Evolutionary conservation across 164 flowering plant genomes (phyloP), one percentile per base, ranked within the genome.

Genomic region (Macadamia integrifolia): DNA sequence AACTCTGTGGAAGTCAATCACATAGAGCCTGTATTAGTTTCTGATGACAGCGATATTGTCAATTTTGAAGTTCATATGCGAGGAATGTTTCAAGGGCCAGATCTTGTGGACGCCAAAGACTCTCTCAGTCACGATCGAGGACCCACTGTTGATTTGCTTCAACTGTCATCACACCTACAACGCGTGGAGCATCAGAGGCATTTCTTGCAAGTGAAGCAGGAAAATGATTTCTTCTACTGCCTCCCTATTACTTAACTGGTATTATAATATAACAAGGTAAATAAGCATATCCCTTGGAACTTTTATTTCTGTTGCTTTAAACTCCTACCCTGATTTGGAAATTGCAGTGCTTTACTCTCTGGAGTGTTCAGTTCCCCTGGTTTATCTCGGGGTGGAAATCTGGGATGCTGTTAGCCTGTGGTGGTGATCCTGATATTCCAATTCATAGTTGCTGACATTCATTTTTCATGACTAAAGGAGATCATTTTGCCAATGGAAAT

Each of bases 151-250:
- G 77, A 80, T 76, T 67, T 85, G 78, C 81, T 86, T 62, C 87
- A 81, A 30, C 62, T 86, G 64, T 86, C 87, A 3, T 83, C 88
- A 18, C 87, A 81, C 63, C 88, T 88, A 67, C 90, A 83, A 64
- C 80, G 78, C 42, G 85, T 75, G 58, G 87, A 86, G 62, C 76
- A 66, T 58, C 84, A 82, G 53, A 81, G 78, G 62, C 78, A 79
- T 43, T 72, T 77, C 48, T 50, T 69, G 69, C 80, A 77, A 55
- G 76, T 67, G 61, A 82, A 80, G 72, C 77, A 72, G 43, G 86
- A 78, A 61, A 83, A 73, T 48, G 80, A 78, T 66, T 64, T 69
- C 69, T 81, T 79, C 69, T 75, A 72, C 76, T 78, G 68, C 67
- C 79, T 75, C 17, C 66, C 75, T 53, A 73, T 78, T 63, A 73